Conservation (phyloP, 2,329 filamentous ascomycete species). For the Phyllosticta capitalensis region DNA sequence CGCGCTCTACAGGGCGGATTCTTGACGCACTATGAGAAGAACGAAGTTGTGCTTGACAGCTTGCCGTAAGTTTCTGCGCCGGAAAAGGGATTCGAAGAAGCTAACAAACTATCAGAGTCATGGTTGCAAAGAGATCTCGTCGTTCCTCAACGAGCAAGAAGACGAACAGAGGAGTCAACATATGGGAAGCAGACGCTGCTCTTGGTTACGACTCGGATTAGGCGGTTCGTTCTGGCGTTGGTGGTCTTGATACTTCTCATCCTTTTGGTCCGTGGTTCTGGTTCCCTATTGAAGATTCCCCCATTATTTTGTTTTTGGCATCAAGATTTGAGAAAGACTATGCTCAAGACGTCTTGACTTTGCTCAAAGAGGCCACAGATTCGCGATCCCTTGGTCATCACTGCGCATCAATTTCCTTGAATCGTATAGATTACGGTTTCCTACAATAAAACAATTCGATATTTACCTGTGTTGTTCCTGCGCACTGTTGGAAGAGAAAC, state of each 20-base stretch:
- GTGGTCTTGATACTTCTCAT: background rate
- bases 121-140: background rate
- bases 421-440: background rate
- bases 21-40: slow-evolving; percentile 27
- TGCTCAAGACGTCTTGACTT: background rate
- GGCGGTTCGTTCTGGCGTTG: background rate
- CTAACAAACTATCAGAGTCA: background rate
- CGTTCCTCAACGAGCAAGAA: background rate
- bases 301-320: background rate
- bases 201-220: background rate
- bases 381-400: background rate
- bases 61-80: background rate
- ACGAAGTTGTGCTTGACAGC: slow-evolving; percentile 17
- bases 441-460: background rate
- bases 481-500: background rate
- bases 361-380: background rate
- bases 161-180: background rate
- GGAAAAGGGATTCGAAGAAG: background rate
- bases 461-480: background rate
- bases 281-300: background rate
- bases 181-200: background rate
- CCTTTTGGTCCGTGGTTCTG: background rate
- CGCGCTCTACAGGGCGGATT: slow-evolving; percentile 44
- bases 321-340: background rate
- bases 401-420: background rate